Conservation (phyloP, 352 stramenopile genomes). For the Pythium sukuiense region DNA sequence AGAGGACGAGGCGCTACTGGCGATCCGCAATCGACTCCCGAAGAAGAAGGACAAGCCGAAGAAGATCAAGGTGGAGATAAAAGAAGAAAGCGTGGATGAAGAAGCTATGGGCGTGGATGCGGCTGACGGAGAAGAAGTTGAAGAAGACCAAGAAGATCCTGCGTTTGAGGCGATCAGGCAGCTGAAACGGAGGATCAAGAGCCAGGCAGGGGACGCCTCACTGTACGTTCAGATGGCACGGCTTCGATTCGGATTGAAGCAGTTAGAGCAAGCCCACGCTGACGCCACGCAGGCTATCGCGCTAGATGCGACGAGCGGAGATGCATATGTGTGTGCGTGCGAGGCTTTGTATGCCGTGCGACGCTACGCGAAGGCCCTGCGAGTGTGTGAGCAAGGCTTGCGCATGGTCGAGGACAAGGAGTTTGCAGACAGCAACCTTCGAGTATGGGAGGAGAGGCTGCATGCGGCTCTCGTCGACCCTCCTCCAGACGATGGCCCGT, state of each 20-base stretch:
- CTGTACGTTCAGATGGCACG: neutral
- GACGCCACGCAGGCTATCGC: constrained; percentile 17
- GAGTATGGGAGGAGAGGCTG: constrained; percentile 10
- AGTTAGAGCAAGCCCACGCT: constrained; percentile 20
- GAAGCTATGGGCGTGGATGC: too few relatives aligned
- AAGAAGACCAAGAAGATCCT: constrained; percentile 12
- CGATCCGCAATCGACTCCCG: neutral
- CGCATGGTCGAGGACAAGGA: neutral
- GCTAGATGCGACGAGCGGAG: neutral
- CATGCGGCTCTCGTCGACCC: constrained; percentile 16
- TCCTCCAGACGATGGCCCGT: constrained; percentile 8
- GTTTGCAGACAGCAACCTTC: neutral
- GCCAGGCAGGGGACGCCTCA: neutral
- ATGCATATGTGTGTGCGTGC: constrained; percentile 19
- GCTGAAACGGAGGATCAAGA: constrained; percentile 22
- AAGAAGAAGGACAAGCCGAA: neutral
- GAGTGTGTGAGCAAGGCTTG: constrained; percentile 23
- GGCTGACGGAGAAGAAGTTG: neutral
- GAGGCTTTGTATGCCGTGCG: constrained; percentile 17
- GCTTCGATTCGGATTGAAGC: constrained; percentile 17
- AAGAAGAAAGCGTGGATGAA: neutral
- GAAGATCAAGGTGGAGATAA: neutral
- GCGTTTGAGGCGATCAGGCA: constrained; percentile 13
- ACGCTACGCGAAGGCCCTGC: constrained; percentile 18
- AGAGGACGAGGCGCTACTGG: constrained; percentile 15